These are phyloP conservation scores for Berberis thunbergii DNA, from an alignment of 164 flowering plant species.

Conservation along the genomic window DNA sequence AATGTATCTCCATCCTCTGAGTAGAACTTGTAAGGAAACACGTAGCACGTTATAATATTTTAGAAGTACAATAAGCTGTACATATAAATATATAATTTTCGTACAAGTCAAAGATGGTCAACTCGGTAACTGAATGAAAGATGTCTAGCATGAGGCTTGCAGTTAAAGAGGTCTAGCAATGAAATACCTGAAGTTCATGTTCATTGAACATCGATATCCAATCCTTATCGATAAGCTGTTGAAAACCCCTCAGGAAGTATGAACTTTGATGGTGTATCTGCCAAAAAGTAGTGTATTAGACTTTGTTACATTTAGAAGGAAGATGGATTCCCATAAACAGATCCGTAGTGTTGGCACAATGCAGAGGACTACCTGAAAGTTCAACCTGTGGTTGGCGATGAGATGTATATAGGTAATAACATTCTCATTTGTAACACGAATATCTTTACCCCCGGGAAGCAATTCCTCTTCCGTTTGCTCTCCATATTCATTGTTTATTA, in stretches of 20 bases:
- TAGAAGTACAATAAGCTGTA: no score
- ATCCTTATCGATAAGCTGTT: slow-evolving; percentile 80
- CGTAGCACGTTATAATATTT: no score
- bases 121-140: no score
- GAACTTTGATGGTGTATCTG: slow-evolving; percentile 96
- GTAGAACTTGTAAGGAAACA: no score
- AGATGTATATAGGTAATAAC: slow-evolving; percentile 84
- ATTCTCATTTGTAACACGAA: slow-evolving; percentile 84
- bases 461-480: slow-evolving; percentile 95
- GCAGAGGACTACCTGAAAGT: slow-evolving; percentile 53
- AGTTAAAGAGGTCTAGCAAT: no score
- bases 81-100: no score
- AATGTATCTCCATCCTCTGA: no score
- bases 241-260: slow-evolving; percentile 89
- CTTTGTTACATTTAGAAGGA: neutral
- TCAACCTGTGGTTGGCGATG: slow-evolving; percentile 83
- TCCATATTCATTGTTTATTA: slow-evolving; percentile 91
- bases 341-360: neutral
- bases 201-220: slow-evolving; percentile 99
- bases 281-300: neutral
- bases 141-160: no score
- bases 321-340: neutral
- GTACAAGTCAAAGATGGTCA: no score
- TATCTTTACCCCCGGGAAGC: slow-evolving; percentile 71
- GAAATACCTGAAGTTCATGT: slow-evolving; percentile 88